A percentile compares a stretch with the other conserved stretches of the same genome.
Conservation (phyloP, 164 flowering plant genomes). For the Chimonanthus praecox region DNA sequence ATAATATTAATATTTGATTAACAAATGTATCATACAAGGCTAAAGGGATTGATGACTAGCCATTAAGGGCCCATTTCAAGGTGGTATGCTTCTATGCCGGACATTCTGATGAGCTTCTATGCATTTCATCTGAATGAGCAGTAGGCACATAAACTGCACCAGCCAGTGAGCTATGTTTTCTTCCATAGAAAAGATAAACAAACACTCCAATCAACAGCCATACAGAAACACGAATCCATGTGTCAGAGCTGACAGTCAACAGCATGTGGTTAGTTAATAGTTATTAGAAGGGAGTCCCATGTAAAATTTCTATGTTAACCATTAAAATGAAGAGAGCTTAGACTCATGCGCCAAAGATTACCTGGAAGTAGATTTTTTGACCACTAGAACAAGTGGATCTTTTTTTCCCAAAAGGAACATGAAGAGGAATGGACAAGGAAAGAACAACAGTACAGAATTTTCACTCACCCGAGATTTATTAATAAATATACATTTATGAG, state of each 20-base stretch:
- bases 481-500: constrained; percentile 57
- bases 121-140: constrained; percentile 65
- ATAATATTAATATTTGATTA: no score
- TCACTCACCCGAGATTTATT: constrained; percentile 77
- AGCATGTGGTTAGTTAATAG: not conserved
- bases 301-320: not conserved
- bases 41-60: not conserved
- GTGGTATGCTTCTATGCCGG: constrained; percentile 20
- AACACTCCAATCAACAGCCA: constrained; percentile 72
- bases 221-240: constrained; percentile 82
- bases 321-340: not conserved
- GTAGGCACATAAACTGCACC: constrained; percentile 78
- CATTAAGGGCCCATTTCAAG: not conserved
- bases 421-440: not conserved
- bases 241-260: constrained; percentile 38
- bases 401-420: not conserved
- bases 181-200: constrained; percentile 67
- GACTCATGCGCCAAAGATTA: not conserved
- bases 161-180: constrained; percentile 60
- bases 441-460: not conserved
- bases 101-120: constrained; percentile 29
- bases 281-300: not conserved
- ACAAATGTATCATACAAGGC: not conserved
- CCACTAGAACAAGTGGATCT: not conserved
- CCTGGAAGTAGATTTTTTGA: not conserved